Conservation (phyloP, 2,329 filamentous ascomycete species). For the Colletotrichum lindemuthianum region DNA sequence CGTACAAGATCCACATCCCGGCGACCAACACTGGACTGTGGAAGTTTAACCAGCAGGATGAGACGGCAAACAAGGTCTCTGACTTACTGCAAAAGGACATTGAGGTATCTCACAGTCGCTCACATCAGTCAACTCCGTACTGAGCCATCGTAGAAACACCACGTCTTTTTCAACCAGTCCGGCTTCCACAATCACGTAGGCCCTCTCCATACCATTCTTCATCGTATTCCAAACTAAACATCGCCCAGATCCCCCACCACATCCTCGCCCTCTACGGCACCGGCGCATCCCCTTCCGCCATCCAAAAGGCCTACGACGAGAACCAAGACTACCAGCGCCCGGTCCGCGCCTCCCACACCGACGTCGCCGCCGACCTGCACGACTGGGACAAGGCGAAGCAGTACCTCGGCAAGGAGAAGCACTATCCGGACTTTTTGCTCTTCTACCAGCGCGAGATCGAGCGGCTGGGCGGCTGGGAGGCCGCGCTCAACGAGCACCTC, state of each 20-base stretch:
- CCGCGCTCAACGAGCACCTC: slow-evolving; percentile 72
- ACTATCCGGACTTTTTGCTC: slow-evolving; percentile 78
- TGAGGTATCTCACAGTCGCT: slow-evolving; percentile 51
- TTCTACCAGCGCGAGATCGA: slow-evolving; percentile 83
- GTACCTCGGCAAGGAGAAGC: slow-evolving; percentile 69
- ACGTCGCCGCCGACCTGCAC: slow-evolving; percentile 63
- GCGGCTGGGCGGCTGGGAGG: slow-evolving; percentile 64
- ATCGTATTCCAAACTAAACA: not conserved
- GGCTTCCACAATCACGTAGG: slow-evolving; percentile 85
- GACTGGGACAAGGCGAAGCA: slow-evolving; percentile 65
- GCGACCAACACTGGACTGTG: slow-evolving; percentile 62
- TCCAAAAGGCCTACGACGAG: slow-evolving; percentile 71
- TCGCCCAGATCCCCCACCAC: slow-evolving; percentile 72
- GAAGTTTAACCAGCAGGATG: slow-evolving; percentile 58
- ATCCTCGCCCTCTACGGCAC: slow-evolving; percentile 81
- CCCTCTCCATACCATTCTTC: not conserved
- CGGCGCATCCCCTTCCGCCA: slow-evolving; percentile 67
- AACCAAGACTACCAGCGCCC: slow-evolving; percentile 76
- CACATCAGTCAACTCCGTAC: not conserved
- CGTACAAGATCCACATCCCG: slow-evolving; percentile 59
- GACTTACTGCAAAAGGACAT: slow-evolving; percentile 82
- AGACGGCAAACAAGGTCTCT: slow-evolving; percentile 70
- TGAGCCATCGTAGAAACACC: slow-evolving; percentile 58
- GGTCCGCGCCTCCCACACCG: slow-evolving; percentile 55
- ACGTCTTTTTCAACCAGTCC: slow-evolving; percentile 81